A percentile compares a stretch with the other conserved stretches of the same genome.
Evolutionary conservation across 495 filamentous ascomycete genomes (phyloP).

Genomic region (Hypoxylon subgilvum): DNA sequence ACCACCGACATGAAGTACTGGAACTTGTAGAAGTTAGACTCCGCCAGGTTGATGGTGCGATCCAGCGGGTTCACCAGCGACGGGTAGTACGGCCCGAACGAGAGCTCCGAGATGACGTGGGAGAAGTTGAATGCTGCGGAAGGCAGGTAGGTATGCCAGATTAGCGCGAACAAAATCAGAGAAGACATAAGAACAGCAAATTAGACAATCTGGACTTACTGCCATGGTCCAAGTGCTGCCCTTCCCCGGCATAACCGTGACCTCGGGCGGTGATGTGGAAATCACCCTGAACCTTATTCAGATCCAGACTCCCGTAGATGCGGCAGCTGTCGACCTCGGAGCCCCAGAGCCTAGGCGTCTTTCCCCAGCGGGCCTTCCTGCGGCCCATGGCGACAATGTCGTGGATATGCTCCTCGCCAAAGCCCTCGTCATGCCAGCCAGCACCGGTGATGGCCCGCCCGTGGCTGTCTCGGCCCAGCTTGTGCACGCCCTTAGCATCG

Average conservation of each 20-base stretch:
- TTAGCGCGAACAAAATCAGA: too few relatives aligned
- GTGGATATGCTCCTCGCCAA: conserved; percentile 73
- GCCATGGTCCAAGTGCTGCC: conserved; percentile 81
- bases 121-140: conserved; percentile 95
- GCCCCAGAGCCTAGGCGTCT: conserved; percentile 71
- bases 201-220: conserved; percentile 57
- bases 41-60: conserved; percentile 77
- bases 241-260: conserved; percentile 85
- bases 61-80: conserved; percentile 93
- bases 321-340: conserved; percentile 70
- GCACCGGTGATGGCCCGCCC: conserved; percentile 57
- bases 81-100: conserved; percentile 94
- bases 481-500: conserved; percentile 70
- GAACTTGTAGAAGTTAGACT: conserved; percentile 86
- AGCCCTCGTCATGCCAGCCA: conserved; percentile 66
- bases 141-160: too few relatives aligned
- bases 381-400: conserved; percentile 70
- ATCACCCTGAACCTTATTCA: conserved; percentile 96
- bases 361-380: conserved; percentile 66
- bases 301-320: conserved; percentile 85
- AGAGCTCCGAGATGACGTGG: conserved; percentile 94
- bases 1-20: conserved; percentile 99
- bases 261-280: conserved; percentile 97
- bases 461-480: conserved; percentile 59
- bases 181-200: too few relatives aligned